phyloP scores from a whole-genome alignment of 176 grass and related monocot species.

The Lolium rigidum region DNA sequence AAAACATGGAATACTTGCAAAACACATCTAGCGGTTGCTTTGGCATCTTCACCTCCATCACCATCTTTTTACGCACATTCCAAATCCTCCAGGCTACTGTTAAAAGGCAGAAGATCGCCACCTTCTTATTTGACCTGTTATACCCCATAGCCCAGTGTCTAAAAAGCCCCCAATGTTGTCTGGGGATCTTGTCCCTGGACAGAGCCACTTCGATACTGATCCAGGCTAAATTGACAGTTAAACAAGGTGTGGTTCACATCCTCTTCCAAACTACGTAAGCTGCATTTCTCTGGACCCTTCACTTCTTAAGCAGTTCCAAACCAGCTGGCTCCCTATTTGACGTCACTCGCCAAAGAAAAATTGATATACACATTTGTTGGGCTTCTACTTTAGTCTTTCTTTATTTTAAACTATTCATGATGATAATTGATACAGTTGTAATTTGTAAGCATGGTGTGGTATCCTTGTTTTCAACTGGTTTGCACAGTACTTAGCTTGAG shows the following conservation, averaged over 20 bases:
- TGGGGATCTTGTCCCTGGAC: background rate
- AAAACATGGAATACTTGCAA: background rate
- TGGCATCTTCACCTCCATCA: background rate
- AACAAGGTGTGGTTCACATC: background rate
- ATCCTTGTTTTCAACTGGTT: background rate
- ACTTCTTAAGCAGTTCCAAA: background rate
- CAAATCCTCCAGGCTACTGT: background rate
- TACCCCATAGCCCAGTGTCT: background rate
- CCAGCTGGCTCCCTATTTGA: background rate
- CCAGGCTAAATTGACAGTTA: background rate
- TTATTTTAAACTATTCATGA: background rate
- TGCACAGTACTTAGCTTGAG: background rate
- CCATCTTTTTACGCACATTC: background rate
- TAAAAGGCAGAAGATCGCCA: background rate
- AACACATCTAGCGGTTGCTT: background rate
- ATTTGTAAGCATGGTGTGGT: background rate
- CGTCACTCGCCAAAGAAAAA: background rate
- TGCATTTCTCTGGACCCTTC: background rate
- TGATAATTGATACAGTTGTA: background rate
- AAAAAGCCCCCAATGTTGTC: background rate
- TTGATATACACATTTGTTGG: background rate
- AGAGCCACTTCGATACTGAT: background rate
- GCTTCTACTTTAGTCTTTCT: background rate
- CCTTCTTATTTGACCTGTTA: background rate
- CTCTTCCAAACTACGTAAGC: background rate